Evolutionary conservation across 495 filamentous ascomycete genomes (phyloP).

Genomic region (Cenococcum geophilum): DNA sequence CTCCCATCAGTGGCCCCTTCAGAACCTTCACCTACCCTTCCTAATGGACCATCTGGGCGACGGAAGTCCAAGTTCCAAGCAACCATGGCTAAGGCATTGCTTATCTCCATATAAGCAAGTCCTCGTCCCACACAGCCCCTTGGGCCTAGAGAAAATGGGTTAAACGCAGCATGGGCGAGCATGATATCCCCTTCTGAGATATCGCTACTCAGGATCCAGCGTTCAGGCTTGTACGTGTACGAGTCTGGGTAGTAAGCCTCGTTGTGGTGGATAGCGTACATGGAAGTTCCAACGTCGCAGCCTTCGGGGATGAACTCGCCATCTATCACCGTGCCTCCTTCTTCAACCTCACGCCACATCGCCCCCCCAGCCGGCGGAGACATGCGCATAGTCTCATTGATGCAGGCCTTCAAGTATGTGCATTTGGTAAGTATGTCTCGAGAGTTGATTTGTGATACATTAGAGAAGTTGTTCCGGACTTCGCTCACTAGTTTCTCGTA

Average conservation of each 20-base stretch:
- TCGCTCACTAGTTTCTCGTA: slow-evolving; percentile 44
- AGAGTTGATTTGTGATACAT: slow-evolving; percentile 42
- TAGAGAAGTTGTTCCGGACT: slow-evolving; percentile 48
- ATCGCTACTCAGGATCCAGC: slow-evolving; percentile 24
- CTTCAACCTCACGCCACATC: slow-evolving; percentile 53
- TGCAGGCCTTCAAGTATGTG: slow-evolving; percentile 52
- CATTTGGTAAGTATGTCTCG: slow-evolving; percentile 41
- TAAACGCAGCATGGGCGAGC: not conserved
- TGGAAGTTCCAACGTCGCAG: slow-evolving; percentile 28
- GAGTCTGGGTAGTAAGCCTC: slow-evolving; percentile 26
- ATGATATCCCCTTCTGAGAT: not conserved
- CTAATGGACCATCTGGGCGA: not conserved
- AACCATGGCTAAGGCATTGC: slow-evolving; percentile 7
- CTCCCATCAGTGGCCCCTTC: slow-evolving; percentile 3
- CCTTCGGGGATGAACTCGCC: slow-evolving; percentile 28
- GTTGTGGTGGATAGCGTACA: slow-evolving; percentile 36
- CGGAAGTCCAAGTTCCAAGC: slow-evolving; percentile 13
- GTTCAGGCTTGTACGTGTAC: slow-evolving; percentile 29
- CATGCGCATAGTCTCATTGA: slow-evolving; percentile 61
- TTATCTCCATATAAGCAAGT: slow-evolving; percentile 13
- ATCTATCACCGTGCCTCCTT: slow-evolving; percentile 24
- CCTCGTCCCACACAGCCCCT: slow-evolving; percentile 10
- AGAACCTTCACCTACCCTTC: slow-evolving; percentile 36
- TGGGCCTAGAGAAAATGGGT: slow-evolving; percentile 15
- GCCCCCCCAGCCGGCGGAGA: slow-evolving; percentile 55